Evolutionary conservation across 2,329 filamentous ascomycete species (phyloP).

Genomic region (Sporothrix pallida): DNA sequence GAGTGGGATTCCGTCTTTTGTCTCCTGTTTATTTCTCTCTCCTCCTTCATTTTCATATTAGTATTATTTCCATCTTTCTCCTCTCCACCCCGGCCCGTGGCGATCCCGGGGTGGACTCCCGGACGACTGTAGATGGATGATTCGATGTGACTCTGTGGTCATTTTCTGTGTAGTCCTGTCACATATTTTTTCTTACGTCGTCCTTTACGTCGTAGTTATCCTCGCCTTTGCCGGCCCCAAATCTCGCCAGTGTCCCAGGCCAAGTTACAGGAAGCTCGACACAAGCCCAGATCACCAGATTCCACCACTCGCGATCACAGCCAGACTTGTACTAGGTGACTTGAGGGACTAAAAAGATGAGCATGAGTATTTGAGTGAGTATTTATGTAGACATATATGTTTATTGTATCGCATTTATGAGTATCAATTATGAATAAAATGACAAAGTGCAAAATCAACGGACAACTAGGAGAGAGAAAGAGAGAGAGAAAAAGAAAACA

Average conservation of each 20-base stretch:
- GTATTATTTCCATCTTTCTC: neutral
- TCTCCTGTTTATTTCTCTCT: neutral
- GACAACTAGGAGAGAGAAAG: neutral
- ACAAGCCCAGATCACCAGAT: neutral
- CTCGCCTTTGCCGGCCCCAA: neutral
- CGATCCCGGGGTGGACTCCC: neutral
- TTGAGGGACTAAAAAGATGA: neutral
- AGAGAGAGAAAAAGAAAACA: neutral
- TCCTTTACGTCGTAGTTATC: neutral
- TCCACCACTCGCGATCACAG: neutral
- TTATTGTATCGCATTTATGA: neutral
- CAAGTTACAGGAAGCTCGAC: too few species aligned
- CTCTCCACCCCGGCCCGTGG: slow-evolving; percentile 1
- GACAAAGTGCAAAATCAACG: neutral
- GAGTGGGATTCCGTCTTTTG: neutral
- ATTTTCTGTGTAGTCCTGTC: too few species aligned
- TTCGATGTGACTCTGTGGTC: neutral
- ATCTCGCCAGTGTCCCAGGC: neutral
- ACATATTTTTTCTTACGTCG: neutral
- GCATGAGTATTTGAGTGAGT: neutral
- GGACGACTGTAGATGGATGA: neutral
- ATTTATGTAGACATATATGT: neutral
- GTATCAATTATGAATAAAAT: slow-evolving; percentile 6
- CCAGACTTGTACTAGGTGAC: neutral
- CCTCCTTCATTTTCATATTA: neutral